Base-by-base conservation (phyloP, 495 filamentous ascomycete species). In the Apodospora peruviana region DNA sequence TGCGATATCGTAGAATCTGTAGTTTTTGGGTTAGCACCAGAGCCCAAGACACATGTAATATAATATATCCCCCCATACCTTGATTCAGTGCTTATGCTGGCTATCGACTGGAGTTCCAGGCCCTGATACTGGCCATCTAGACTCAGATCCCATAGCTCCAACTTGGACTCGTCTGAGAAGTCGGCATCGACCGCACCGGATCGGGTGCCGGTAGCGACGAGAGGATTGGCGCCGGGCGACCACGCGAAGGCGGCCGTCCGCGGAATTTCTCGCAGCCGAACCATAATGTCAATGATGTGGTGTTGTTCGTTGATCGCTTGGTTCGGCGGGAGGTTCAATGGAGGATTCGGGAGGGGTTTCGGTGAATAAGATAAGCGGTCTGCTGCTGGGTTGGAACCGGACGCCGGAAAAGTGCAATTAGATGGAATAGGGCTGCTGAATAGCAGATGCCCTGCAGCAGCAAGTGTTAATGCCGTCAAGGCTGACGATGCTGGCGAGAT, bases 171-270 rank as follows among this genome's bases (percentile, higher is more conserved):
- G 69, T 93, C 90, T 4, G 93, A 97, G 74, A 99, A 97, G 65
- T 96, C 91, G 57, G 87, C 90, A 69, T 93, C 89, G 16, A 97
- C 90, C 52, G 93, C 93, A 45, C 93, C 93, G 47, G 91, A 90
- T 59, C 88, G 81, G 20, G 93, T 97, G 58, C 93, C 93, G n/a
- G 93, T 97, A 36, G 90, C 91, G 46, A 99, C 75, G 57, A 94
- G 77, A 55, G 90, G 89, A 48, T 78, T 75, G 27, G 77, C 73
- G 47, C 85, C 84, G 12, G 90, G 85, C 51, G 90, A 93, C 91
- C 93, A 99, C 51, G 94, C 88, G 62, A 99, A 97, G 60, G 91
- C 87, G 68, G 91, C 91, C 50, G 93, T 97, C 70, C 93, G 80
- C 61, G 90, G 86, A 62, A 99, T 91, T 72, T 97, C 90, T 74